Evolutionary conservation across 2,329 filamentous ascomycete species (phyloP).

Genomic region (Trichoderma sp.): DNA sequence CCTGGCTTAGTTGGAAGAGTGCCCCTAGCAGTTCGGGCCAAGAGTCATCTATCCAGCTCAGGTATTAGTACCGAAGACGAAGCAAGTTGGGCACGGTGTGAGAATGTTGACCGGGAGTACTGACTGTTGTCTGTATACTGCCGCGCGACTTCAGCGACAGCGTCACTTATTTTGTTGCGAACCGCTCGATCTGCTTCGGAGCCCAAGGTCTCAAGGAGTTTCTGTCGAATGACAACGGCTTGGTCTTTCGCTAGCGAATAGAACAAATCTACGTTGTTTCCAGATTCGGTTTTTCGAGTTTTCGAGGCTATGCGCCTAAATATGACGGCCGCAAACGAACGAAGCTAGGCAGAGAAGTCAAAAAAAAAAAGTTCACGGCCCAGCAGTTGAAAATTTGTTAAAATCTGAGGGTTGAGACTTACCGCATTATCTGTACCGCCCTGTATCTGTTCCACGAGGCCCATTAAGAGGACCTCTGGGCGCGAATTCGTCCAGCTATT

Average conservation of each 20-base stretch:
- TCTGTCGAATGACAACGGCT: slow-evolving; percentile 77
- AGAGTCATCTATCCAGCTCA: slow-evolving; percentile 63
- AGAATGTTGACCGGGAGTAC: slow-evolving; percentile 36
- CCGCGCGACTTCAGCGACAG: slow-evolving; percentile 92
- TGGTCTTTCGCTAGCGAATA: slow-evolving; percentile 75
- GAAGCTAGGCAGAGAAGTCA: slow-evolving; percentile 54
- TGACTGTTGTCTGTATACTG: slow-evolving; percentile 92
- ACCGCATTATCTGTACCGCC: slow-evolving; percentile 74
- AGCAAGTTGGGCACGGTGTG: neutral
- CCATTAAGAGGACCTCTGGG: slow-evolving; percentile 90
- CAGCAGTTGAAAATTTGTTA: neutral
- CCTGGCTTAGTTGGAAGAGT: slow-evolving; percentile 90
- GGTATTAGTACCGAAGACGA: slow-evolving; percentile 32
- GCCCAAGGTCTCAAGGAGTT: slow-evolving; percentile 76
- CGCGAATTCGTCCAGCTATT: slow-evolving; percentile 83
- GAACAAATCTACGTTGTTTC: slow-evolving; percentile 81
- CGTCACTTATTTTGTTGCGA: slow-evolving; percentile 94
- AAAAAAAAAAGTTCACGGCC: neutral
- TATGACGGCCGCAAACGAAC: slow-evolving; percentile 89
- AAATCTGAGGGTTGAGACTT: slow-evolving; percentile 36
- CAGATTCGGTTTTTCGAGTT: slow-evolving; percentile 73
- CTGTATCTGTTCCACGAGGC: slow-evolving; percentile 88
- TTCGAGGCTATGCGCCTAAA: slow-evolving; percentile 94
- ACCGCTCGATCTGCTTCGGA: slow-evolving; percentile 74
- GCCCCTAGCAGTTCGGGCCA: slow-evolving; percentile 89